These are phyloP conservation scores for Paramecium sexaurelia DNA, from an alignment of 73 alveolate species.

Conservation along the genomic window DNA sequence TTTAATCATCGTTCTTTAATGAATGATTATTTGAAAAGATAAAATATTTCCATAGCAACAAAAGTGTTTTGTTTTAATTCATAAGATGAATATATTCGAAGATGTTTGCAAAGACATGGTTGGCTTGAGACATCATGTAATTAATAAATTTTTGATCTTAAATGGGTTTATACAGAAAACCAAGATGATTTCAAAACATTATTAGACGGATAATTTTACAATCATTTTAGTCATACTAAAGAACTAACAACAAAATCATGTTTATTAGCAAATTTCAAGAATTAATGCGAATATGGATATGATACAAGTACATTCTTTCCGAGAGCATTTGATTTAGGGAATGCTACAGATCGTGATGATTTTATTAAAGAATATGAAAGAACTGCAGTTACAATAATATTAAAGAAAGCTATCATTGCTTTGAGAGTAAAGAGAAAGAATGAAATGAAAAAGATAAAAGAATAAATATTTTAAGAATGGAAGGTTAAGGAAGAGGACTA, in stretches of 20 bases:
- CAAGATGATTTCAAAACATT: slow-evolving; percentile 71
- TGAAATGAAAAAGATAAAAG: slow-evolving; percentile 56
- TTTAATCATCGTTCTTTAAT: slow-evolving; percentile 50
- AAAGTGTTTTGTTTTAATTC: slow-evolving; percentile 65
- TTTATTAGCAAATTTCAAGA: slow-evolving; percentile 71
- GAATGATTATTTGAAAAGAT: slow-evolving; percentile 67
- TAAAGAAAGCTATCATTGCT: slow-evolving; percentile 60
- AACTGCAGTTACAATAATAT: slow-evolving; percentile 66
- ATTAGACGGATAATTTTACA: slow-evolving; percentile 72
- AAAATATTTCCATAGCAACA: slow-evolving; percentile 19
- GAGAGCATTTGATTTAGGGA: slow-evolving; percentile 81
- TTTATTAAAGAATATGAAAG: slow-evolving; percentile 77
- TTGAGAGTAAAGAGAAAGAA: slow-evolving; percentile 56
- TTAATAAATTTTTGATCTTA: slow-evolving; percentile 72
- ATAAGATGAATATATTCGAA: slow-evolving; percentile 73
- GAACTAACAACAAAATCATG: slow-evolving; percentile 82
- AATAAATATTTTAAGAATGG: slow-evolving; percentile 22
- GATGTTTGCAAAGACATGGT: slow-evolving; percentile 75
- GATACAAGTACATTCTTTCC: slow-evolving; percentile 76
- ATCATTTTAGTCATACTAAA: slow-evolving; percentile 78
- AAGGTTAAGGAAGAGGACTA: not conserved
- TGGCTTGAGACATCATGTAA: slow-evolving; percentile 75
- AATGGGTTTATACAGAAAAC: slow-evolving; percentile 78
- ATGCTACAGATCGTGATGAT: slow-evolving; percentile 71
- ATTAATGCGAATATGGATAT: slow-evolving; percentile 58